Conservation (phyloP, 2,329 filamentous ascomycete species). For the Ascochyta clinopodiicola region DNA sequence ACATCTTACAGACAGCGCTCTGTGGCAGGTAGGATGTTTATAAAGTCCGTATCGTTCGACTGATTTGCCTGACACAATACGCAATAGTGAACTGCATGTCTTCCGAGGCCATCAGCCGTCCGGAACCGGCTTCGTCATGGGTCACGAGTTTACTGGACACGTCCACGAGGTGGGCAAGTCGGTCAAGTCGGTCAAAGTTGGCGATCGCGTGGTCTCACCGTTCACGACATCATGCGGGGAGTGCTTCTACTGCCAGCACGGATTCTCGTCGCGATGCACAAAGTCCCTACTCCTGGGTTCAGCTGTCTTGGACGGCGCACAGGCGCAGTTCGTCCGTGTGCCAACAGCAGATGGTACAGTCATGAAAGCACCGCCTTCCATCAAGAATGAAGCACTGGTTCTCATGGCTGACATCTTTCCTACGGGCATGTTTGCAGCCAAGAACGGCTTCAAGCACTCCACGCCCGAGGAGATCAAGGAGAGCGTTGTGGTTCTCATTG, state of each 20-base stretch:
- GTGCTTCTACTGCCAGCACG: conserved; percentile 85
- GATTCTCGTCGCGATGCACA: conserved; percentile 78
- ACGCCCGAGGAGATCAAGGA: conserved; percentile 64
- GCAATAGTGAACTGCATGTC: conserved; percentile 77
- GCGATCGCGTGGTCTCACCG: conserved; percentile 80
- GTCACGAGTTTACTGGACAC: conserved; percentile 85
- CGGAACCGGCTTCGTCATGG: conserved; percentile 70
- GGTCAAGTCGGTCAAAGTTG: conserved; percentile 73
- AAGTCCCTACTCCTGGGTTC: conserved; percentile 75
- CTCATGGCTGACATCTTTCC: conserved; percentile 96
- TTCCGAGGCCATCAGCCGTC: conserved; percentile 82
- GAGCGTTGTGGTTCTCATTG: conserved; percentile 78
- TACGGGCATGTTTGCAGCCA: conserved; percentile 79
- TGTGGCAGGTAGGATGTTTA: conserved; percentile 74
- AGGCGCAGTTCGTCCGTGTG: conserved; percentile 77
- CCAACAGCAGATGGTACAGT: conserved; percentile 82
- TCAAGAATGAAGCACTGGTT: conserved; percentile 76
- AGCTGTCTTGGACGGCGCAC: conserved; percentile 72
- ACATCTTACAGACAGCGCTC: conserved; percentile 66
- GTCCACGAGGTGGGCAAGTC: conserved; percentile 71
- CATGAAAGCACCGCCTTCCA: conserved; percentile 73
- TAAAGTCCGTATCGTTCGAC: background rate
- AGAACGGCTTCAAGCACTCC: conserved; percentile 75
- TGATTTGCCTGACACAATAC: conserved; percentile 11
- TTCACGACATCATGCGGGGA: conserved; percentile 70